Conservation (phyloP, 106 monocot genomes). For the Dendrobium officinale region DNA sequence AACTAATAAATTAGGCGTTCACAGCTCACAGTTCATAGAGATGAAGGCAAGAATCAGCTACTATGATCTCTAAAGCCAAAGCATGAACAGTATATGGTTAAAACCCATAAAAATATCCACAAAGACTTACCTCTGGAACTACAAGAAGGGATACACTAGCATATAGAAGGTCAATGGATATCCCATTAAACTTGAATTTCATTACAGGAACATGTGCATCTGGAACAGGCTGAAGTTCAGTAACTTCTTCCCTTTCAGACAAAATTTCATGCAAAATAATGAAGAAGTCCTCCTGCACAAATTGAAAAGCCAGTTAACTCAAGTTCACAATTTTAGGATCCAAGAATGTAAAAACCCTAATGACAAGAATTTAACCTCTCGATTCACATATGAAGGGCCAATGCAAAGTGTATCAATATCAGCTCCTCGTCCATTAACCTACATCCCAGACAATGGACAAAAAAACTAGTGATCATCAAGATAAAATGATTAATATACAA, state of each 20-base stretch:
- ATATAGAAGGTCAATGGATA: conserved; percentile 98
- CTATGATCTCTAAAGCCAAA: not conserved
- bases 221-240: conserved; percentile 90
- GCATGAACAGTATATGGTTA: not conserved
- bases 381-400: conserved; percentile 95
- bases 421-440: conserved; percentile 94
- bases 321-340: not conserved
- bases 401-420: conserved; percentile 96
- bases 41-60: not conserved
- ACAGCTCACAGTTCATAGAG: not conserved
- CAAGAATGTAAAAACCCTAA: not conserved
- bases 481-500: not conserved
- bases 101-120: not conserved
- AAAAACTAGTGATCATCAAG: not conserved
- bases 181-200: conserved; percentile 91
- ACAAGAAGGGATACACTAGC: conserved; percentile 86
- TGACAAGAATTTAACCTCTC: conserved; percentile 51
- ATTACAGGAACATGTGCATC: conserved; percentile 99
- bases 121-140: conserved; percentile 71
- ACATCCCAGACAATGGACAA: not conserved
- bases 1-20: not conserved
- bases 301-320: conserved; percentile 1
- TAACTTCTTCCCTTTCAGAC: conserved; percentile 63
- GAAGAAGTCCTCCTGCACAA: conserved; percentile 85
- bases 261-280: conserved; percentile 84